These are phyloP conservation scores for Tolypocladium tropicale DNA, from an alignment of 2,329 filamentous ascomycete species.

Conservation along the genomic window DNA sequence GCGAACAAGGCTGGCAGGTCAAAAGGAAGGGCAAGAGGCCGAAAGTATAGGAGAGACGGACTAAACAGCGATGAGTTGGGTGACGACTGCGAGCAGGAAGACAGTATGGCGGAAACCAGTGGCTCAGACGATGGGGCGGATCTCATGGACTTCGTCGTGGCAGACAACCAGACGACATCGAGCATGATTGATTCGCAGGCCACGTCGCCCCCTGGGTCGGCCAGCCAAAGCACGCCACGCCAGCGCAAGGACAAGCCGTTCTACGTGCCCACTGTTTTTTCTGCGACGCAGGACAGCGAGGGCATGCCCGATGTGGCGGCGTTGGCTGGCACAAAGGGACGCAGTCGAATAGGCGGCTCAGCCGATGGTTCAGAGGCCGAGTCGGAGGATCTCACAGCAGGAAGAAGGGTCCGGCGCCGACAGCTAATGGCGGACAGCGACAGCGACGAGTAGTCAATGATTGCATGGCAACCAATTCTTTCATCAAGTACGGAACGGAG, in stretches of 20 bases:
- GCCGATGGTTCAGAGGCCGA: conserved; percentile 8
- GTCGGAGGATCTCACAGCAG: conserved; percentile 8
- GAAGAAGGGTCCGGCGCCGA: conserved; percentile 13
- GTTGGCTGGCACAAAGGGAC: conserved; percentile 9
- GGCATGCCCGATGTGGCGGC: conserved; percentile 25
- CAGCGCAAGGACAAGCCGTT: conserved; percentile 17
- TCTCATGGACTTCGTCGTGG: conserved; percentile 46
- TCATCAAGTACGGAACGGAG: no score
- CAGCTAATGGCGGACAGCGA: conserved; percentile 20
- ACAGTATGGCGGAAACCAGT: conserved; percentile 34
- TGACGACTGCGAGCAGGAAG: conserved; percentile 41
- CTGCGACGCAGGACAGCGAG: conserved; percentile 30
- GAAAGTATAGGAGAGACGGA: conserved; percentile 12
- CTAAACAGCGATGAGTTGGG: conserved; percentile 37
- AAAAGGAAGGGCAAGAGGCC: conserved; percentile 11
- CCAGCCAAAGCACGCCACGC: conserved; percentile 9
- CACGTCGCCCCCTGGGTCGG: conserved; percentile 14
- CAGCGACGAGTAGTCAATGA: conserved; percentile 11
- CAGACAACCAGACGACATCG: conserved; percentile 31
- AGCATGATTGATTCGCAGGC: conserved; percentile 22
- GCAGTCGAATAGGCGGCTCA: background rate
- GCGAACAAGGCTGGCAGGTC: conserved; percentile 7
- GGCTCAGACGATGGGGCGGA: conserved; percentile 39
- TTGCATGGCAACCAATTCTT: background rate
- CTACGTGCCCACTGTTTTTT: conserved; percentile 27